Conservation (phyloP, 495 filamentous ascomycete genomes). For the Podospora australis region DNA sequence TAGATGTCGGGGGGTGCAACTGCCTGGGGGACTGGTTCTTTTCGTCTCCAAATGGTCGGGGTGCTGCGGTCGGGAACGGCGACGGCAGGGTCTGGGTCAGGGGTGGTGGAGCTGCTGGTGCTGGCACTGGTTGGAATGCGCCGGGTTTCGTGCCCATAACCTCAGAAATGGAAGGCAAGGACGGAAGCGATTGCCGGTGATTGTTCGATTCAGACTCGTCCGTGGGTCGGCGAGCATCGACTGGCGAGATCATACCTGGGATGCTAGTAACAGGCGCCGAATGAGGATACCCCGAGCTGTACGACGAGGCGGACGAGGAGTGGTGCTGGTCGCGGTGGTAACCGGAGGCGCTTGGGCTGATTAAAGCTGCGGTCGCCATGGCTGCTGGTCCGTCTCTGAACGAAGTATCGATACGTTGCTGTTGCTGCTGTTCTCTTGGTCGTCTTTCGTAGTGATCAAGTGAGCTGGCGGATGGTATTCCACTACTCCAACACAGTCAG, state of each 20-base stretch:
- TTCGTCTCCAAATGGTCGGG: constrained; percentile 23
- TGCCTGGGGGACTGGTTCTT: constrained; percentile 31
- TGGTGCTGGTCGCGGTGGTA: constrained; percentile 33
- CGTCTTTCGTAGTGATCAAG: constrained; percentile 30
- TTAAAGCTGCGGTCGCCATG: constrained; percentile 44
- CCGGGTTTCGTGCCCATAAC: constrained; percentile 36
- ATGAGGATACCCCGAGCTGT: constrained; percentile 32
- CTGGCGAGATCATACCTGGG: constrained; percentile 40
- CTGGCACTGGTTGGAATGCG: constrained; percentile 28
- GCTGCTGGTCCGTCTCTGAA: constrained; percentile 29
- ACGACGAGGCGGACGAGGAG: constrained; percentile 22
- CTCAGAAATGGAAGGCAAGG: constrained; percentile 44
- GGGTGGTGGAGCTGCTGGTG: constrained; percentile 16
- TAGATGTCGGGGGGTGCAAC: constrained; percentile 22
- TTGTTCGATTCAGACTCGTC: constrained; percentile 34
- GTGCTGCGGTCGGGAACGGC: constrained; percentile 23
- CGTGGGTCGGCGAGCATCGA: constrained; percentile 37
- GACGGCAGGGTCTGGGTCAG: constrained; percentile 29
- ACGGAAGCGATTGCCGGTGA: constrained; percentile 43
- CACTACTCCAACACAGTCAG: constrained; percentile 20
- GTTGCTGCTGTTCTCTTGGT: constrained; percentile 29
- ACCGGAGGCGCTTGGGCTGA: constrained; percentile 40
- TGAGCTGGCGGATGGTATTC: constrained; percentile 25
- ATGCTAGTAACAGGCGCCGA: constrained; percentile 29
- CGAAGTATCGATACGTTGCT: constrained; percentile 29